These are phyloP conservation scores for Yueomyces sp. DNA, from an alignment of 1,139 yeast species.

Conservation along the genomic window DNA sequence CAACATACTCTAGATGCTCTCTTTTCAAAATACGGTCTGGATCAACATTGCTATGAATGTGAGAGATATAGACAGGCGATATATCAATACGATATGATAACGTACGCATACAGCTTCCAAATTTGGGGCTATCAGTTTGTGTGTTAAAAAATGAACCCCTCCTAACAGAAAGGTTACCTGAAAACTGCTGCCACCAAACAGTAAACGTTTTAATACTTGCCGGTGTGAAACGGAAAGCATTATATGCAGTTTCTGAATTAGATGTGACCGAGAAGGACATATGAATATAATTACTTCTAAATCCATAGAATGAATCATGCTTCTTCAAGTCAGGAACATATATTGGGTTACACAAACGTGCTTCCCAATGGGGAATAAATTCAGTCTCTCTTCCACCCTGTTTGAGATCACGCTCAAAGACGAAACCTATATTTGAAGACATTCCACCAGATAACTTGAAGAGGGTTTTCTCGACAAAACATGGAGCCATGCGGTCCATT, in stretches of 20 bases:
- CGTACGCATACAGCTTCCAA: constrained; percentile 68
- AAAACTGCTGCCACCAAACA: constrained; percentile 74
- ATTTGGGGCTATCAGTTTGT: constrained; percentile 37
- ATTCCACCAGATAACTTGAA: constrained; percentile 52
- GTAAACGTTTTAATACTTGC: constrained; percentile 53
- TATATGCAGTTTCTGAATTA: constrained; percentile 33
- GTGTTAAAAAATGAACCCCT: constrained; percentile 56
- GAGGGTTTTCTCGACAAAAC: constrained; percentile 38
- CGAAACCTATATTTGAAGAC: constrained; percentile 43
- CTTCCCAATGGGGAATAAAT: constrained; percentile 60
- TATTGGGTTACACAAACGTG: constrained; percentile 52
- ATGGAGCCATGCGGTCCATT: constrained; percentile 11
- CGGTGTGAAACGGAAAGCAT: constrained; percentile 71
- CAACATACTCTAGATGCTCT: constrained; percentile 38
- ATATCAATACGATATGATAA: constrained; percentile 68
- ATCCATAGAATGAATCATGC: constrained; percentile 70
- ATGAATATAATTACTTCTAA: constrained; percentile 67
- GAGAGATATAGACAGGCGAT: constrained; percentile 63
- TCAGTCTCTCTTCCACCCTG: constrained; percentile 33
- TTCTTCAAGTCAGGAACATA: constrained; percentile 32
- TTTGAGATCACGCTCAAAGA: constrained; percentile 36
- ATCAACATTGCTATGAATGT: constrained; percentile 51
- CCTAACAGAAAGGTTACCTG: constrained; percentile 65
- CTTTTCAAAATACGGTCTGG: constrained; percentile 31
- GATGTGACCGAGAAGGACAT: constrained; percentile 64